Evolutionary conservation across 2,329 filamentous ascomycete species (phyloP), one percentile per base, ranked within the genome.

Genomic region (Claviceps quebecensis): DNA sequence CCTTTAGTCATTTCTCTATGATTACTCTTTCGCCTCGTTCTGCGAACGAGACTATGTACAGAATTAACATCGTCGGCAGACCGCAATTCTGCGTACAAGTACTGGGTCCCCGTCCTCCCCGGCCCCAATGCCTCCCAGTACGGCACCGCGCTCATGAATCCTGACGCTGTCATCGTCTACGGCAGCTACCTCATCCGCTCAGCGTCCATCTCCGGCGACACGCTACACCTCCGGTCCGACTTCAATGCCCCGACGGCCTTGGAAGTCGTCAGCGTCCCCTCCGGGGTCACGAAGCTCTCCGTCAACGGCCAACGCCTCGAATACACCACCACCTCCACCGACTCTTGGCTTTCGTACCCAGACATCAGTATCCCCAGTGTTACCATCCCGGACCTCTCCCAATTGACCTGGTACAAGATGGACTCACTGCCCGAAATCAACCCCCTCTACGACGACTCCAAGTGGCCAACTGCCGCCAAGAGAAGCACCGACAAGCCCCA

Each of bases 351-450:
- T 56, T 61, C 63, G 0, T 64, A 68, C 7, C 80, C 79, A 0
- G 62, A 67, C 0, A 55, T 86, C 40, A 59, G 61, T 0, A 57
- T 87, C 1, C 84, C 84, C 0, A 13, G 46, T 3, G 4, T 61
- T 39, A 36, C 51, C 16, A 41, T 62, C 3, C 62, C 65, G 0
- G 67, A 76, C 7, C 69, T 90, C 2, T 69, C 71, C 14, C 62
- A 69, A 0, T 64, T 86, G 9, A 65, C 74, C 1, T 93, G 87
- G 87, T 81, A 81, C 60, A 80, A 78, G 52, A 60, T 86, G 22
- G 80, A 91, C 63, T 78, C 77, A 0, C 75, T 93, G 0, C 87
- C 86, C 0, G 87, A 91, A 61, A 69, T 87, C 6, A 63, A 75
- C 47, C 55, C 70, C 0, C 65, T 63, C 1, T 91, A 89, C 58